Evolutionary conservation across 2,329 filamentous ascomycete species (phyloP).

Genomic region (Zalaria obscura): DNA sequence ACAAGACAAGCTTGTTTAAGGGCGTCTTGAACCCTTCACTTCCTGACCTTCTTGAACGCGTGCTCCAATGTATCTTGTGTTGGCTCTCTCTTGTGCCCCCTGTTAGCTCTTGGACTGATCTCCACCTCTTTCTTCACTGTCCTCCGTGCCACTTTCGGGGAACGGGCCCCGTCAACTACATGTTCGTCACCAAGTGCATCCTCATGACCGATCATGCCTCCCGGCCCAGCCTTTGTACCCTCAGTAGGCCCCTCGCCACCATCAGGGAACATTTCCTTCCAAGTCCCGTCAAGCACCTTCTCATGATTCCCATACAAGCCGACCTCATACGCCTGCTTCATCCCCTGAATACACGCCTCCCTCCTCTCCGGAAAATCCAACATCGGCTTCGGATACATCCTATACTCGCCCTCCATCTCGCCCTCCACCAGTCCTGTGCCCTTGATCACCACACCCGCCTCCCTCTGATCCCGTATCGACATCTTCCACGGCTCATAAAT

Average conservation of each 20-base stretch:
- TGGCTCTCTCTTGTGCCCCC: constrained; percentile 14
- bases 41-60: constrained; percentile 15
- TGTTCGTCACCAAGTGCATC: constrained; percentile 4
- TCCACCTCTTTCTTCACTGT: neutral
- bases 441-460: constrained; percentile 48
- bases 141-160: neutral
- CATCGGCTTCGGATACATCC: constrained; percentile 57
- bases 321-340: constrained; percentile 57
- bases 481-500: constrained; percentile 75
- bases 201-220: constrained; percentile 19
- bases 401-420: constrained; percentile 28
- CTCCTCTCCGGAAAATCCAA: constrained; percentile 57
- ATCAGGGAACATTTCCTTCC: constrained; percentile 35
- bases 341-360: constrained; percentile 46
- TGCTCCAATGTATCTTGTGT: constrained; percentile 19
- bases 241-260: constrained; percentile 29
- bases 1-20: too few relatives aligned
- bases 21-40: neutral
- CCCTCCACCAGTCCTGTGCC: constrained; percentile 30
- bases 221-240: constrained; percentile 23
- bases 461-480: constrained; percentile 51
- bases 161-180: neutral
- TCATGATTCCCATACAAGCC: constrained; percentile 50
- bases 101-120: constrained; percentile 4
- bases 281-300: constrained; percentile 46